Base-by-base conservation (phyloP, 805 yeast genomes). In the Saccharomycopsis schoenii region DNA sequence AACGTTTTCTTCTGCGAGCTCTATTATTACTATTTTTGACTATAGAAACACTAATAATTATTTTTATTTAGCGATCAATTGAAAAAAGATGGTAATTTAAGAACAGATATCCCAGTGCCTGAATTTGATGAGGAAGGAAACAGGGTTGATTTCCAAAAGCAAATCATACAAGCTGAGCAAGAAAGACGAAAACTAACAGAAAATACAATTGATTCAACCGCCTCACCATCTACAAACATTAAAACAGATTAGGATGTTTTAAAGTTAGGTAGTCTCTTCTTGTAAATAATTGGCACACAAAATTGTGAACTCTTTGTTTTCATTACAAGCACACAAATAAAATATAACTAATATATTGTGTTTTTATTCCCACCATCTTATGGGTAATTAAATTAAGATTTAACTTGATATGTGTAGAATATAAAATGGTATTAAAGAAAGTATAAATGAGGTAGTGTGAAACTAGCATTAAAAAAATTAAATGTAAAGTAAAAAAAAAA, bases 31-130 rank as follows among this genome's bases (percentile, higher is more conserved):
- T 36, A 21, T 19, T 25, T 4, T 52, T 19, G 12, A 11, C 14
- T 52, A 6, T n/a, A 24, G 3, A 21, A 4, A 2, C 29, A 37
- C 47, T 55, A 55, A 40, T 29, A 8, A 25, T 12, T 50, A 15
- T 14, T 42, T 4, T n/a, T 17, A n/a, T 24, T 39, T 24, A 81
- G 85, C 37, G 91, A 85, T 56, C 85, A 80, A 64, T 75, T 88
- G 62, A 76, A 78, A 66, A 80, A 83, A 67, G 90, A 86, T 64
- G 89, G 89, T 1, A 78, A 79, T 61, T 74, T 88, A 57, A 78
- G 92, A 68, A 68, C 72, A 1, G 93, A 85, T 66, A 78, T 86
- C 54, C 74, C 74, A 14, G 74, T 85, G 41, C 86, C 86, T 1
- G 76, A 81, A 37, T 80, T 76, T 63, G 83, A 80, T 63, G 75